Base-by-base conservation (phyloP, 768 basidiomycete species). In the Rhodosporidiobolus sp. region DNA sequence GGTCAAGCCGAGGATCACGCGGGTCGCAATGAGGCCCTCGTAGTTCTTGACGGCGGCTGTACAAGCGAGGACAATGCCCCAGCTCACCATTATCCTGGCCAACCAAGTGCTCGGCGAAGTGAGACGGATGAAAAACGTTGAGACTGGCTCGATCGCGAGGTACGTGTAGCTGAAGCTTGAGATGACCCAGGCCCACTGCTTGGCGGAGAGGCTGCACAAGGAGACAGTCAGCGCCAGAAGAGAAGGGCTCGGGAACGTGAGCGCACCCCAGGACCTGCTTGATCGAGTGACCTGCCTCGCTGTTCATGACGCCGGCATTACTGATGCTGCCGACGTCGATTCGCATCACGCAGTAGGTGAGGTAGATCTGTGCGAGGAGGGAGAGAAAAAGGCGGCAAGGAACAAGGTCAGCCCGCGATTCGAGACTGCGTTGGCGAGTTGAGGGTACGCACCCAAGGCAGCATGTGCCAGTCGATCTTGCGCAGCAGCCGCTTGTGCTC, bases 21-120 rank as follows among this genome's bases (percentile, higher is more conserved):
- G 35, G 43, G 49, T 54, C 6, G 60, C 34, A 34, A 73, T 54
- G 7, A 73, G 17, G 6, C 67, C 66, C 3, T 43, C 63, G 46
- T 73, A 73, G 24, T 50, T 55, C 1, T 8, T 30, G 3, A 68
- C 67, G 9, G 72, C 72, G 0, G 72, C 67, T 10, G 59, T 65
- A 35, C 72, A 73, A 28, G 63, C 46, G 6, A 67, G 69, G 8
- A 73, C 58, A 28, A 69, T 65, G 3, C 58, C 58, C 72, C 72
- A 73, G 26, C 58, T 57, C 19, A 73, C 32, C 71, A 61, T 55
- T 38, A 67, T 71, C 3, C 64, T 20, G 0, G 64, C 54, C 48
- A 59, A 45, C 58, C 58, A 59, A 14, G 17, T 26, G 11, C 38
- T 45, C 3, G 58, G 58, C 6, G 24, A 24, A 1, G 43, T n/a